These are phyloP conservation scores for Acanthamoeba culbertsoni DNA, from an alignment of 208 protist genomes.

Conservation along the genomic window DNA sequence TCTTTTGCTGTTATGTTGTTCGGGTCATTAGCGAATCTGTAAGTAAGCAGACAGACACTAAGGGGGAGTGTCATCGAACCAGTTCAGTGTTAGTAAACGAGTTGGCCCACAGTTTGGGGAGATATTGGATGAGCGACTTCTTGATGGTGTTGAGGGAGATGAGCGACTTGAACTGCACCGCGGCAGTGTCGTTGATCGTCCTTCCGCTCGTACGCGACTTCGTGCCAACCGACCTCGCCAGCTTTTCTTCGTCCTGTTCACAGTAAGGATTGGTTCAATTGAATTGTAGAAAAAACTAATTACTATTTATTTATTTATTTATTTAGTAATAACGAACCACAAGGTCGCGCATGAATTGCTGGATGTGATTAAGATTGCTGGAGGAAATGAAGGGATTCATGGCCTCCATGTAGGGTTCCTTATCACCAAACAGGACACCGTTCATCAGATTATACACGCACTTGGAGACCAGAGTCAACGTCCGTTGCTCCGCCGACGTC, in stretches of 20 bases:
- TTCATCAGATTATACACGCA: slow-evolving; percentile 25
- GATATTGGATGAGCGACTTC: background rate
- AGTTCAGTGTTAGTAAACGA: background rate
- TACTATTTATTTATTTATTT: background rate
- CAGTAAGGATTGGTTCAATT: background rate
- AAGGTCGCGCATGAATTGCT: slow-evolving; percentile 16
- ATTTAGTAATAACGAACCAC: background rate
- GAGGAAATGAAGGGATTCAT: slow-evolving; percentile 39
- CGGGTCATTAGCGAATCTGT: background rate
- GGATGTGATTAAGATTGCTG: background rate
- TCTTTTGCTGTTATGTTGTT: background rate
- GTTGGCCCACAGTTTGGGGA: background rate
- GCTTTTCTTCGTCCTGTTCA: slow-evolving; percentile 8
- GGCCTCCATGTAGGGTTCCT: slow-evolving; percentile 29
- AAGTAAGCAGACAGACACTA: background rate
- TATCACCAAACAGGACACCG: background rate
- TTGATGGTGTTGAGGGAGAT: slow-evolving; percentile 31
- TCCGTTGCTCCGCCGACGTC: background rate
- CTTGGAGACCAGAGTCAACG: slow-evolving; percentile 24
- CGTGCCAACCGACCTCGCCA: background rate
- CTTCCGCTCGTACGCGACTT: background rate
- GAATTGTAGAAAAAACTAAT: background rate
- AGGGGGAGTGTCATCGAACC: background rate
- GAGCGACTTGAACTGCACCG: slow-evolving; percentile 16
- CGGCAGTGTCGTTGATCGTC: background rate